These are phyloP conservation scores for Alternaria burnsii DNA, from an alignment of 2,329 filamentous ascomycete species.

Conservation along the genomic window DNA sequence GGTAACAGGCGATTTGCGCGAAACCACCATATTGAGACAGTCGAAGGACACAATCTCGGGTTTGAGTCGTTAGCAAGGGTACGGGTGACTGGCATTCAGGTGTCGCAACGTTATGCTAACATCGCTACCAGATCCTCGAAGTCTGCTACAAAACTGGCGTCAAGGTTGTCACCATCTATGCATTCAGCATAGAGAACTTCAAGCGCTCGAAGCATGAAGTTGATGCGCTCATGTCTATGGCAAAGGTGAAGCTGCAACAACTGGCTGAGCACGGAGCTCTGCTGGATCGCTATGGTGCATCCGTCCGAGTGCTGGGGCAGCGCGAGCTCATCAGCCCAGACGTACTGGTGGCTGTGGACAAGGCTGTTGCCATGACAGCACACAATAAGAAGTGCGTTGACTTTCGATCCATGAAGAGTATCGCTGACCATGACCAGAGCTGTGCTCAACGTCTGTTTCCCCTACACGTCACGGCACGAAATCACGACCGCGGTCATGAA, in stretches of 20 bases:
- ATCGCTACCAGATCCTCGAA: conserved; percentile 74
- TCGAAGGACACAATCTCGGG: conserved; percentile 93
- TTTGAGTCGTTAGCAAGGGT: conserved; percentile 94
- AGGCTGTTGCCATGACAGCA: conserved; percentile 84
- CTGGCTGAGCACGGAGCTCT: conserved; percentile 92
- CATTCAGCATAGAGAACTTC: conserved; percentile 99
- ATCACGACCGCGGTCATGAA: conserved; percentile 89
- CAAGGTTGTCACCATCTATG: conserved; percentile 96
- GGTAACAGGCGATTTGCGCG: conserved; percentile 93
- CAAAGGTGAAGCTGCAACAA: conserved; percentile 92
- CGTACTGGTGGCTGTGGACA: conserved; percentile 87
- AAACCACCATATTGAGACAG: conserved; percentile 90
- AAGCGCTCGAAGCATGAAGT: conserved; percentile 97
- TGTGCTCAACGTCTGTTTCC: conserved; percentile 93
- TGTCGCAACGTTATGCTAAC: conserved; percentile 45
- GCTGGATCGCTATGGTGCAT: conserved; percentile 89
- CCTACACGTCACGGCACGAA: conserved; percentile 94
- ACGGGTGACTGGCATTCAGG: conserved; percentile 43
- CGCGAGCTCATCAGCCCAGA: conserved; percentile 84
- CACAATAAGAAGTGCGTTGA: conserved; percentile 77
- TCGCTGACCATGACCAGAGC: conserved; percentile 54
- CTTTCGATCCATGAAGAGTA: background rate
- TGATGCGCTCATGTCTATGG: conserved; percentile 96
- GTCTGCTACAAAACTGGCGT: conserved; percentile 98
- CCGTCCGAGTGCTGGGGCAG: conserved; percentile 85